A percentile compares a stretch with the other conserved stretches of the same genome.
These are phyloP conservation scores for Phytopythium sindhum DNA, from an alignment of 352 stramenopile genomes.

Conservation along the genomic window DNA sequence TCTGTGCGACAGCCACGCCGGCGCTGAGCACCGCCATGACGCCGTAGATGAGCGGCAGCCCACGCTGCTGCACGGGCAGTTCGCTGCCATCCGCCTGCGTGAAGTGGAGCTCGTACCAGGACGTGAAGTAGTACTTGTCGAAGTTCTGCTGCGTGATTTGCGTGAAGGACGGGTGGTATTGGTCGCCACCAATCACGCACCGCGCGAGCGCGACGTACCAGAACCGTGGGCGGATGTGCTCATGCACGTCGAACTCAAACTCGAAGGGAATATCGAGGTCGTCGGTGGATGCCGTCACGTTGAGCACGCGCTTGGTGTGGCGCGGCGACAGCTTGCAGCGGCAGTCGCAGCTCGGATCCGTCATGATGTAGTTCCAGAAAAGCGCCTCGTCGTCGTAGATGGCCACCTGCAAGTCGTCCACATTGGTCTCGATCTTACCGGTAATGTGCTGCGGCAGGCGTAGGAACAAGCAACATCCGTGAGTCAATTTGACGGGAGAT, in stretches of 20 bases:
- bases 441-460: constrained; percentile 36
- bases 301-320: constrained; percentile 70
- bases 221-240: constrained; percentile 65
- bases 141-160: constrained; percentile 72
- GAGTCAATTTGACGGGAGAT: no score
- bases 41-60: constrained; percentile 48
- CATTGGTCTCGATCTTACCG: constrained; percentile 60
- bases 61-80: constrained; percentile 64
- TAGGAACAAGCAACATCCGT: neutral
- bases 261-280: constrained; percentile 47
- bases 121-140: constrained; percentile 74
- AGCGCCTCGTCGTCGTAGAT: constrained; percentile 79
- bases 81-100: constrained; percentile 60
- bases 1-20: constrained; percentile 30
- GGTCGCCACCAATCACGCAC: constrained; percentile 61
- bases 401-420: constrained; percentile 56
- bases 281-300: constrained; percentile 43
- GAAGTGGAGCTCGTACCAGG: constrained; percentile 80
- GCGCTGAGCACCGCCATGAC: constrained; percentile 45
- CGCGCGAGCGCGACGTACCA: constrained; percentile 72
- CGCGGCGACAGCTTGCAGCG: constrained; percentile 63
- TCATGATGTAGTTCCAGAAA: constrained; percentile 81
- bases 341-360: constrained; percentile 53
- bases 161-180: constrained; percentile 53
- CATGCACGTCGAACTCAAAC: constrained; percentile 60